Base-by-base conservation (phyloP, 2,329 filamentous ascomycete species). In the Graphiopsis chlorocephala region DNA sequence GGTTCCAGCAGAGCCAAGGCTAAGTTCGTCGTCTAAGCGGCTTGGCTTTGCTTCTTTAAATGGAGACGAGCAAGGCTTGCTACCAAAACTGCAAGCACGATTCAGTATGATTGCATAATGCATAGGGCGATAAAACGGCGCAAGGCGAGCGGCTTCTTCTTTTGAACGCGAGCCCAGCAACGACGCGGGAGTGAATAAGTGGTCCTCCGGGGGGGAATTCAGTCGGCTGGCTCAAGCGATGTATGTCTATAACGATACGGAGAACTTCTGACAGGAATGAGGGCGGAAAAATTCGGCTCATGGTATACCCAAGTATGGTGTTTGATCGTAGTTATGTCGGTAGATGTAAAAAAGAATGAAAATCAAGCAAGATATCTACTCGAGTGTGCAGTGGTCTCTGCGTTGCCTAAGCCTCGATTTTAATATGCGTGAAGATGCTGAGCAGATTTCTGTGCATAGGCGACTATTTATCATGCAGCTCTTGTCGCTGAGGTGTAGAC, bases 1-100 rank as follows among this genome's bases (percentile, higher is more conserved):
- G 95, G 95, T 71, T 97, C 93, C 81, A 97, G 92, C 66, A 89
- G 96, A 73, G 95, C 95, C 64, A 98, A 96, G 85, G 91, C 95
- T 73, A 99, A 97, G 85, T 92, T 92, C 79, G 84, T 85, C 59
- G 93, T 93, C 74, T 97, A 90, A 69, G 67, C 58, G 33, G 4
- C 23, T 52, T 23, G 38, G 15, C 10, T 48, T 57, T 29, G 55
- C 52, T 35, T 35, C 31, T 20, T 11, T 29, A 12, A 17, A 20
- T 11, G 25, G 7, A 45, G 10, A 56, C 28, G 38, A 26, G 42
- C 8, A 55, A 31, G 17, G 25, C 50, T 52, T 52, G 53, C 31
- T 23, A 31, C 14, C 42, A 53, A 52, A 31, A 42, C 8, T 20
- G 17, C 42, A 25, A 52, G 42, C 55, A 45, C 45, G 26, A 23